Evolutionary conservation across 176 grass and related monocot species (phyloP), one percentile per base, ranked within the genome.

Genomic region (Thalia dealbata): DNA sequence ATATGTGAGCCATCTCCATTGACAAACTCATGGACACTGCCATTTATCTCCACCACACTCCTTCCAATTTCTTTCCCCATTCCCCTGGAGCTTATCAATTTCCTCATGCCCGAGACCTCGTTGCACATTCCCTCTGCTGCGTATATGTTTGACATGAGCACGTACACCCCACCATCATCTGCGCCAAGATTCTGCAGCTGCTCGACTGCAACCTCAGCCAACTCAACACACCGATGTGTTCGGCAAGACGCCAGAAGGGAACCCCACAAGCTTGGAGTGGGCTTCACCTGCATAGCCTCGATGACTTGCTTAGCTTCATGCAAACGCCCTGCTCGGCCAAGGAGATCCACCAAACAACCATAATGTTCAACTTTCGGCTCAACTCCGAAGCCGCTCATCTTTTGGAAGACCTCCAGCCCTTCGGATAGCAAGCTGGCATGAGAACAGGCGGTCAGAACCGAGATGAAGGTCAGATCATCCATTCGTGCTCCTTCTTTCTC

Each of bases 61-160:
- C 68, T 75, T 65, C 86, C 86, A 41, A 61, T 84, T 72, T 84
- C 81, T 55, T 88, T 92, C 16, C 81, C 83, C 86, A 88, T 84
- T 43, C 83, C 89, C 50, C 80, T 77, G 16, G 35, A 38, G 77
- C 55, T 74, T 83, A 86, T 88, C 78, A 81, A 62, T 38, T 79
- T 86, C 67, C 89, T 88, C 62, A 86, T 77, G 63, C 71, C 78
- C 68, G 70, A 79, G 51, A 82, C 89, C 81, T 81, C 72, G 43
- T 88, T 75, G 86, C 89, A 88, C 89, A 86, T 88, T 48, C 81
- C 86, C 62, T 88, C 78, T 54, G 85, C 83, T 23, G 89, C 86
- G 61, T 92, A 92, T 58, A 88, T 88, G 73, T 92, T 92, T 41
- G 83, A 92, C 24, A 92, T 52, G 70, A 92, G 83, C 62, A 88